These are phyloP conservation scores for Sporothrix curviconia DNA, from an alignment of 2,329 filamentous ascomycete species.

Conservation along the genomic window DNA sequence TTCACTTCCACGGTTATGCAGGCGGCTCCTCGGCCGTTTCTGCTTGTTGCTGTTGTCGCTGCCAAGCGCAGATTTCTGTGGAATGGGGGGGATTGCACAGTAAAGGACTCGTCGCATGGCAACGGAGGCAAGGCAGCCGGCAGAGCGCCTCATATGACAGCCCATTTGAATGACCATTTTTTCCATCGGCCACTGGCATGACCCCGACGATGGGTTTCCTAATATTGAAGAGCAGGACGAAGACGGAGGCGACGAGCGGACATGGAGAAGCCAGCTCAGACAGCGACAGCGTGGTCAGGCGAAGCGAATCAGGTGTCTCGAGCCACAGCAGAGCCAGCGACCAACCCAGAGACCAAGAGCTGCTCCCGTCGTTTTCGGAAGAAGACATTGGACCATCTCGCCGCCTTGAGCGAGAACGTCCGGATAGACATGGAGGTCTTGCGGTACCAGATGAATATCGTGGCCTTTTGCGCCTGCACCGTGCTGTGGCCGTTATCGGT, in stretches of 20 bases:
- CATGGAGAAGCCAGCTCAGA: background rate
- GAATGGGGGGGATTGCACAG: background rate
- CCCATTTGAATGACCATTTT: conserved; percentile 73
- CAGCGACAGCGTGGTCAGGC: conserved; percentile 13
- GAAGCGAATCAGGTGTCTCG: conserved; percentile 17
- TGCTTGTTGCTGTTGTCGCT: conserved; percentile 69
- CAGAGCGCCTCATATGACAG: conserved; percentile 40
- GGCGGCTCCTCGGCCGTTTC: conserved; percentile 66
- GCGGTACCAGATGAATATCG: conserved; percentile 80
- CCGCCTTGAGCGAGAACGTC: conserved; percentile 50
- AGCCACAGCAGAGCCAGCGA: background rate
- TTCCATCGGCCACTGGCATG: conserved; percentile 82
- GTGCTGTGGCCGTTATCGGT: conserved; percentile 58
- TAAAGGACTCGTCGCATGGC: background rate
- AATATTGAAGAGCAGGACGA: conserved; percentile 60
- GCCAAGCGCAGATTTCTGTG: conserved; percentile 36
- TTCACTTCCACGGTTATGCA: conserved; percentile 70
- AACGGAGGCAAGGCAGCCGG: conserved; percentile 8
- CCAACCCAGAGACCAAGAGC: background rate
- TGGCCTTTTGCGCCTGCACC: conserved; percentile 83
- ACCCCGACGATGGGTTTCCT: conserved; percentile 62
- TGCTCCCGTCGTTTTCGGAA: conserved; percentile 26
- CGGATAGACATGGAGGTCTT: conserved; percentile 68
- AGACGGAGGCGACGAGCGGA: conserved; percentile 23
- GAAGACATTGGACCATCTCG: conserved; percentile 53